Base-by-base conservation (phyloP, 768 basidiomycete species). In the Boletales sp. region DNA sequence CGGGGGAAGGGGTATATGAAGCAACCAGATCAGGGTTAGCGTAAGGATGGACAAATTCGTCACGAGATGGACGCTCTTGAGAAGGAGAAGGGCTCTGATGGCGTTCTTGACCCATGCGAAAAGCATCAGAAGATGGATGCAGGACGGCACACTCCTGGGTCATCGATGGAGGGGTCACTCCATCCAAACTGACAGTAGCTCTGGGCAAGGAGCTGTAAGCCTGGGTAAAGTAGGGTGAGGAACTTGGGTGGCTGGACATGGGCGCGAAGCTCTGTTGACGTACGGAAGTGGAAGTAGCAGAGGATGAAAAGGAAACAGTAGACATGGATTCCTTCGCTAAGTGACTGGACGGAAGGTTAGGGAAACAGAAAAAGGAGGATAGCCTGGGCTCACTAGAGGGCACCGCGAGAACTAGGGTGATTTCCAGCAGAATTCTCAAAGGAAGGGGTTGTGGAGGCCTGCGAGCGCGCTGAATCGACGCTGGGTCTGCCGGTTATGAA, bases 21-120 rank as follows among this genome's bases (percentile, higher is more conserved):
- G 69, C 42, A 30, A 78, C 78, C 40, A 87, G 70, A 53, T 89
- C 84, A 8, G 88, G 87, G 58, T 90, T 89, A 45, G 89, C 89
- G 63, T 89, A 91, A 24, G 89, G 89, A 69, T 91, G 89, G 35
- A 77, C 60, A 48, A 71, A 75, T 15, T 70, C 67, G 17, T 63
- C 57, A 8, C 49, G 63, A 45, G 66, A 58, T 34, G 53, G 50
- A 35, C 63, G 71, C 54, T 74, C 74, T 52, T 70, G 72, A 37
- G 63, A 60, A 50, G 63, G 66, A 55, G 62, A 59, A 15, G 61
- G 50, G 43, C 51, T 55, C 18, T 19, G 32, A 38, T 45, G 51
- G 40, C 40, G 50, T 27, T 60, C 55, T 40, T 51, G 47, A 37
- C 40, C 14, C 18, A 49, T 17, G 37, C 40, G 51, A 24, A 40